Conservation (phyloP, 192 early-diverging fungal species). For the Thamnidium elegans region DNA sequence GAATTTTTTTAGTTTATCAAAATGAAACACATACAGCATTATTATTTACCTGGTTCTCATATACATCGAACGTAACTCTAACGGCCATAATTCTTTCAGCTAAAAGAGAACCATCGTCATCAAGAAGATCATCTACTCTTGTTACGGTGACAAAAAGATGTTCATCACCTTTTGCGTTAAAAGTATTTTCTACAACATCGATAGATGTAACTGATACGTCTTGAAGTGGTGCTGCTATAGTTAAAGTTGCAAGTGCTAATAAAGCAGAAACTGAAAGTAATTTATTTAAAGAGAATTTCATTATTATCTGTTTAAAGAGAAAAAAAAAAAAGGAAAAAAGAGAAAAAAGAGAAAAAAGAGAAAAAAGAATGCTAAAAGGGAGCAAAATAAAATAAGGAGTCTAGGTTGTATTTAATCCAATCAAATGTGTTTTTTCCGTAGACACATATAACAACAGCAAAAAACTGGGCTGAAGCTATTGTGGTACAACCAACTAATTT, state of each 20-base stretch:
- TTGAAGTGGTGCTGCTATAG: conserved; percentile 33
- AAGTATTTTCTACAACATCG: conserved; percentile 21
- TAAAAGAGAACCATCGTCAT: conserved; percentile 53
- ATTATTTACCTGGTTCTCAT: conserved; percentile 45
- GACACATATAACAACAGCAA: too few species aligned
- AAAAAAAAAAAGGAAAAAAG: conserved; percentile 1
- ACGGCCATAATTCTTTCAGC: conserved; percentile 57
- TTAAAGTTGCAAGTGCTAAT: conserved; percentile 14
- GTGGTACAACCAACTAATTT: too few species aligned
- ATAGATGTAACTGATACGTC: conserved; percentile 39
- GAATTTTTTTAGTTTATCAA: background rate
- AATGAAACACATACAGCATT: background rate
- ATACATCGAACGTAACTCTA: conserved; percentile 56
- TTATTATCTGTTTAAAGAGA: background rate
- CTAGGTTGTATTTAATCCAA: background rate
- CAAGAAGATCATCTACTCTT: conserved; percentile 53
- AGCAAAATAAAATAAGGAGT: background rate
- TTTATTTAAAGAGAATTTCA: conserved; percentile 9
- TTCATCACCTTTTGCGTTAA: conserved; percentile 31
- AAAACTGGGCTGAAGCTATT: too few species aligned
- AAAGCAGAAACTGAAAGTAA: conserved; percentile 11
- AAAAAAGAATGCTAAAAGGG: background rate
- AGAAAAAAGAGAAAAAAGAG: background rate
- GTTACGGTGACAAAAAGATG: conserved; percentile 55
- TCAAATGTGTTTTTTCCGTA: too few species aligned